phyloP scores from a whole-genome alignment of 768 basidiomycete genomes.

The Boletus edulis region DNA sequence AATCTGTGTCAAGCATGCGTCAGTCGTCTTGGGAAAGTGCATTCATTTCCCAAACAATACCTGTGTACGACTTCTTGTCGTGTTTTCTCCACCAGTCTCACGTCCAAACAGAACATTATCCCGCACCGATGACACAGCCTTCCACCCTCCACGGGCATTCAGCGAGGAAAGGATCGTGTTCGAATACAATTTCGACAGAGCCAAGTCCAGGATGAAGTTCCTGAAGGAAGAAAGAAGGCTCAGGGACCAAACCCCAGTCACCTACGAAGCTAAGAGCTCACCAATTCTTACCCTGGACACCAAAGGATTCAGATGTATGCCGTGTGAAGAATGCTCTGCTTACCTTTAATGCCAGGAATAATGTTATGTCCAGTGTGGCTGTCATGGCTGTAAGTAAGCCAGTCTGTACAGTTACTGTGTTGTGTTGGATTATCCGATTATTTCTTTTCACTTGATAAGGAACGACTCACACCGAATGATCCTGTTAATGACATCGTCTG shows the following conservation, averaged over 20 bases:
- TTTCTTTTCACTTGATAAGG: not conserved
- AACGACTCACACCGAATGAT: constrained; percentile 38
- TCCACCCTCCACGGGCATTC: constrained; percentile 25
- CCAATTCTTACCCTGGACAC: constrained; percentile 4
- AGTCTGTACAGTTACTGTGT: constrained; percentile 29
- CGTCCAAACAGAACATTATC: constrained; percentile 11
- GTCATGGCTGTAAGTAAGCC: constrained; percentile 13
- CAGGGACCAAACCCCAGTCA: not conserved
- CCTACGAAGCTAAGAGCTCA: not conserved
- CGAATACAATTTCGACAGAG: constrained; percentile 27
- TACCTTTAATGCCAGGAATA: constrained; percentile 18
- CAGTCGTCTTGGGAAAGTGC: too few species aligned
- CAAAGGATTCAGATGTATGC: not conserved
- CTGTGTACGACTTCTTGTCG: not conserved
- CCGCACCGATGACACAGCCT: not conserved
- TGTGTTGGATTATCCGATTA: not conserved
- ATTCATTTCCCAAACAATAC: not conserved
- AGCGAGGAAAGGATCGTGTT: constrained; percentile 22
- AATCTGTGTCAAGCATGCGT: not conserved
- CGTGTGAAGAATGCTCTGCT: not conserved
- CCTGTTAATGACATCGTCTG: constrained; percentile 37
- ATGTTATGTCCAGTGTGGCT: constrained; percentile 16
- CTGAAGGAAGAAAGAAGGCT: not conserved
- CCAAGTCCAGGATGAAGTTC: constrained; percentile 24
- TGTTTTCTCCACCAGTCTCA: not conserved